A percentile compares a stretch with the other conserved stretches of the same genome.
Evolutionary conservation across 2,329 filamentous ascomycete genomes (phyloP).

Genomic region (Dryadomyces quercivorus): DNA sequence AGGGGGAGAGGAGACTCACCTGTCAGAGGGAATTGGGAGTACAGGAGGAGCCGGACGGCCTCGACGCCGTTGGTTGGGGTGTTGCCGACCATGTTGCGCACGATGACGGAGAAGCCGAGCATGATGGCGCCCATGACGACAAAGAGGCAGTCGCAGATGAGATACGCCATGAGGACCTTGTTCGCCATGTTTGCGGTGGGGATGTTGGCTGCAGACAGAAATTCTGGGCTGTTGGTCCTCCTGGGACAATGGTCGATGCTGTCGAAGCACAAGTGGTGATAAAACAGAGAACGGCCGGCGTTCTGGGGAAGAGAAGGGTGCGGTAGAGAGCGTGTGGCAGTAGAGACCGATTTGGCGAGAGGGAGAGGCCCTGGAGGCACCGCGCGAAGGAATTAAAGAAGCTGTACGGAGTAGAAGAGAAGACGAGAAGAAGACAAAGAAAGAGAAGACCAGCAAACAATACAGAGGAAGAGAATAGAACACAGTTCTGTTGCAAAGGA

Average conservation of each 20-base stretch:
- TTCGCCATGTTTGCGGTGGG: slow-evolving; percentile 31
- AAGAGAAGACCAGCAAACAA: background rate
- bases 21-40: slow-evolving; percentile 39
- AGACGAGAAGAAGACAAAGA: background rate
- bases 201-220: no score
- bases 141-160: slow-evolving; percentile 37
- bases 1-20: slow-evolving; percentile 17
- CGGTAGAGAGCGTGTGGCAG: background rate
- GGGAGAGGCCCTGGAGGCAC: background rate
- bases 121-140: slow-evolving; percentile 40
- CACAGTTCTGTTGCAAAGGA: background rate
- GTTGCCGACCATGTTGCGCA: slow-evolving; percentile 32
- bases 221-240: no score
- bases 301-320: slow-evolving; percentile 3
- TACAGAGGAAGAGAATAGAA: background rate
- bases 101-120: slow-evolving; percentile 42
- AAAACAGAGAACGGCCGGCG: slow-evolving; percentile 5
- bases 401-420: slow-evolving; percentile 1
- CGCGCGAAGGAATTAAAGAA: background rate
- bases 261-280: no score
- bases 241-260: no score
- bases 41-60: slow-evolving; percentile 38
- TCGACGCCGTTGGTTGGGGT: slow-evolving; percentile 30
- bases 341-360: background rate
- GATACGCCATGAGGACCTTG: slow-evolving; percentile 38